Base-by-base conservation (phyloP, 2,329 filamentous ascomycete genomes). In the Teratosphaeria zuluensis region DNA sequence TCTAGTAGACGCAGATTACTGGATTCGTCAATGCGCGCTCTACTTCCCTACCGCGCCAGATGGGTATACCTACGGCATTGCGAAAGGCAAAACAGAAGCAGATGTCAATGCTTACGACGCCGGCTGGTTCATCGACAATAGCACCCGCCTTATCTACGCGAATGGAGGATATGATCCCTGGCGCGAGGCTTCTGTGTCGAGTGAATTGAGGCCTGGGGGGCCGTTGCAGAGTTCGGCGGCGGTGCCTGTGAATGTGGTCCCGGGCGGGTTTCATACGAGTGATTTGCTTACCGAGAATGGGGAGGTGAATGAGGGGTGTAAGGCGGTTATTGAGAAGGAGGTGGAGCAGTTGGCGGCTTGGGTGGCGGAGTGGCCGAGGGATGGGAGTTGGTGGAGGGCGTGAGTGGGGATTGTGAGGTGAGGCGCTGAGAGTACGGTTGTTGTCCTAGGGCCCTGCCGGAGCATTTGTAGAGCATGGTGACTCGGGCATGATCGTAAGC, bases 91-190 rank as follows among this genome's bases (percentile, higher is more conserved):
- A 65, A 81, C 78, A 0, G 77, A 77, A 2, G 70, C 70, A 2
- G 68, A 76, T 28, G 65, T 84, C 46, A 86, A 86, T 68, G 69
- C 65, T 16, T 75, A 74, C 64, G 85, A 83, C 0, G 74, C 77
- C 28, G 84, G 84, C 33, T 86, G 84, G 84, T 59, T 69, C 58
- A 69, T 77, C 28, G 76, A 75, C 42, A 64, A 64, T 54, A 80
- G 78, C 1, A 80, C 77, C 16, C 77, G 82, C 2, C 71, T 87
- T 24, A 74, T 85, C 30, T 85, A 79, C 74, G 76, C 78, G 5
- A 85, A 85, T 63, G 83, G 80, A 51, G 75, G 83, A 68, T 81
- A 74, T 58, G 84, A 86, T 66, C 84, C 83, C 5, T 86, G 83
- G 84, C 75, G 78, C 35, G 77, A 80, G 3, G 76, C 79, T 0